phyloP scores from a whole-genome alignment of 2,329 filamentous ascomycete genomes.

The Exophiala aquamarina region DNA sequence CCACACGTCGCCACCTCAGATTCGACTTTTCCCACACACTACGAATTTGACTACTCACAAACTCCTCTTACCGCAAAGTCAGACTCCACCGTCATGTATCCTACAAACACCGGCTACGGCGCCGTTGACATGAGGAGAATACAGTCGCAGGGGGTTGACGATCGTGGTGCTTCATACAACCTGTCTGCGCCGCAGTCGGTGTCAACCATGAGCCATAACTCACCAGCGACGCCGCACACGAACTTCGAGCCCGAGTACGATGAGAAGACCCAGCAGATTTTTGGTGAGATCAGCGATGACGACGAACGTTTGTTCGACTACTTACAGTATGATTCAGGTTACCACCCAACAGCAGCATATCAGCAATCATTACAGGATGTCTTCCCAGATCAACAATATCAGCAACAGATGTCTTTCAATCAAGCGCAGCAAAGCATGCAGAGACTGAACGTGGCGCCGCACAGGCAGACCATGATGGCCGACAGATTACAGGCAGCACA shows the following conservation, averaged over 20 bases:
- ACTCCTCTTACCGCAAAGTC: conserved; percentile 40
- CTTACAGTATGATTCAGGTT: conserved; percentile 63
- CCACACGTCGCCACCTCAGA: conserved; percentile 47
- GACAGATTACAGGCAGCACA: conserved; percentile 79
- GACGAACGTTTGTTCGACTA: conserved; percentile 58
- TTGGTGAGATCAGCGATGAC: conserved; percentile 54
- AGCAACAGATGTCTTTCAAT: conserved; percentile 37
- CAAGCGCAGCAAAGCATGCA: conserved; percentile 36
- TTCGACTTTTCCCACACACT: conserved; percentile 42
- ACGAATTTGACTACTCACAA: conserved; percentile 34
- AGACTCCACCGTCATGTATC: conserved; percentile 55
- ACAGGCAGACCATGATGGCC: conserved; percentile 64
- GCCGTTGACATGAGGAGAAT: conserved; percentile 62
- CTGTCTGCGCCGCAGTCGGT: conserved; percentile 58
- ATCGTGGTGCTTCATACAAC: conserved; percentile 52
- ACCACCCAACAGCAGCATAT: conserved; percentile 48
- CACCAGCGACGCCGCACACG: conserved; percentile 61
- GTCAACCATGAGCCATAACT: conserved; percentile 61
- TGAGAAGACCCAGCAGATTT: conserved; percentile 46
- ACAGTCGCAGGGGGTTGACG: conserved; percentile 48
- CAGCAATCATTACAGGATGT: conserved; percentile 38
- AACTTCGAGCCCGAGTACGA: conserved; percentile 54
- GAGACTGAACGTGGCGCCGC: conserved; percentile 43
- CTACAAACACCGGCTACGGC: conserved; percentile 45
- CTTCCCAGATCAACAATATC: conserved; percentile 65